Conservation (phyloP, 345 rosid genomes). For the Gossypium australe region DNA sequence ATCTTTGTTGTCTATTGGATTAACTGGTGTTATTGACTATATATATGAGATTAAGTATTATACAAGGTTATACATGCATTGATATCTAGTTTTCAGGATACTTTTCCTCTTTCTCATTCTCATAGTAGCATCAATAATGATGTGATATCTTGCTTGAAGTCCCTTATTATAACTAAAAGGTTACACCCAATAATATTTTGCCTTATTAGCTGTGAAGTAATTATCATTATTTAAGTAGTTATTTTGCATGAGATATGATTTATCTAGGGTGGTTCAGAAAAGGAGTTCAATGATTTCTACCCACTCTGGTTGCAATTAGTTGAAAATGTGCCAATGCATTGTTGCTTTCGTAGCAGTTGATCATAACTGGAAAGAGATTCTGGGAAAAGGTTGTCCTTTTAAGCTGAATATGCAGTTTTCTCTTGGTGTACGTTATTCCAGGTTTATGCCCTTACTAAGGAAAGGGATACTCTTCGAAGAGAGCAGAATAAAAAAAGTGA, state of each 20-base stretch:
- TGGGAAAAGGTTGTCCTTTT: neutral
- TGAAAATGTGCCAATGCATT: neutral
- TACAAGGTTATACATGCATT: neutral
- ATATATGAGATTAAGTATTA: neutral
- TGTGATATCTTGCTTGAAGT: neutral
- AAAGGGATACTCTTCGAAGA: conserved; percentile 95
- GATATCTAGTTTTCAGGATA: neutral
- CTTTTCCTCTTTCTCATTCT: neutral
- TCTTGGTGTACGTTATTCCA: conserved; percentile 24
- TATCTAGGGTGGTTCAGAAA: neutral
- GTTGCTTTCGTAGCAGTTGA: neutral
- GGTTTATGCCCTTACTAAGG: conserved; percentile 97
- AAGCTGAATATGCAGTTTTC: neutral
- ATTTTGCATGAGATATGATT: neutral
- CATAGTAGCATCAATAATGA: neutral
- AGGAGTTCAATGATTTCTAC: neutral
- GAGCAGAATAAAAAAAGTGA: conserved; percentile 93
- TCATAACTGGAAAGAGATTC: neutral
- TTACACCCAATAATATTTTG: neutral
- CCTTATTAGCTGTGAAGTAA: neutral
- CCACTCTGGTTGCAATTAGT: neutral
- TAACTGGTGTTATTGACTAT: neutral
- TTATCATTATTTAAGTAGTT: neutral
- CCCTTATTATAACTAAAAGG: neutral
- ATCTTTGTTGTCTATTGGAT: neutral